A percentile compares a stretch with the other conserved stretches of the same genome.
These are phyloP conservation scores for Francoa sonchifolia DNA, from an alignment of 441 rosid species.

Conservation along the genomic window DNA sequence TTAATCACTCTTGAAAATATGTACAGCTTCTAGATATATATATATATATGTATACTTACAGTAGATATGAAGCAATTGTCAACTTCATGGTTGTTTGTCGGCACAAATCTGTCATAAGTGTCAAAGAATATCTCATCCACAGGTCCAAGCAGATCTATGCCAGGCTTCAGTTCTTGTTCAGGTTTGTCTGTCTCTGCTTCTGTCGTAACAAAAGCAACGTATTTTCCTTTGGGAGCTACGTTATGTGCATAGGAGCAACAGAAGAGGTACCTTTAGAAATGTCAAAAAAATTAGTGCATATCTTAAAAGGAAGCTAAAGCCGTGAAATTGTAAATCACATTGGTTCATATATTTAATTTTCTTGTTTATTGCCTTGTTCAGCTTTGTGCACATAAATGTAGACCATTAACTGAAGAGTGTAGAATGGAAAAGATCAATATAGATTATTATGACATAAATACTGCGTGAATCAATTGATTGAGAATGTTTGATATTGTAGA, in stretches of 20 bases:
- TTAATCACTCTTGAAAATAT: no score
- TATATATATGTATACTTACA: no score
- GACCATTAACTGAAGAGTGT: no score
- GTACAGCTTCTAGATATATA: no score
- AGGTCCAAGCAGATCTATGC: slow-evolving; percentile 46
- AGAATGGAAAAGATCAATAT: no score
- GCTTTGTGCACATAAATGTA: background rate
- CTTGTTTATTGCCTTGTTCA: no score
- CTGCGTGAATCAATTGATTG: background rate
- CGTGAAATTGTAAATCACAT: slow-evolving; percentile 4
- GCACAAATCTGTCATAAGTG: slow-evolving; percentile 43
- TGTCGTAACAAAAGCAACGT: slow-evolving; percentile 55
- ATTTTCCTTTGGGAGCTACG: slow-evolving; percentile 58
- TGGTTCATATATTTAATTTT: no score
- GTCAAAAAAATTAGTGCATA: background rate
- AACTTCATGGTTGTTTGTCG: slow-evolving; percentile 27
- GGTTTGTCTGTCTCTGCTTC: slow-evolving; percentile 62
- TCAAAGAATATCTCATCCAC: slow-evolving; percentile 51
- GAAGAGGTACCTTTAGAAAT: slow-evolving; percentile 45
- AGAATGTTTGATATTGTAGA: background rate
- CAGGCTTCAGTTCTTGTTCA: slow-evolving; percentile 53
- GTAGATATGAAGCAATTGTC: slow-evolving; percentile 56
- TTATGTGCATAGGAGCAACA: slow-evolving; percentile 71
- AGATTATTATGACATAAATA: background rate
- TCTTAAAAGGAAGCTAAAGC: background rate